These are phyloP conservation scores for Bimuria novae-zelandiae DNA, from an alignment of 2,329 filamentous ascomycete species.

Conservation along the genomic window DNA sequence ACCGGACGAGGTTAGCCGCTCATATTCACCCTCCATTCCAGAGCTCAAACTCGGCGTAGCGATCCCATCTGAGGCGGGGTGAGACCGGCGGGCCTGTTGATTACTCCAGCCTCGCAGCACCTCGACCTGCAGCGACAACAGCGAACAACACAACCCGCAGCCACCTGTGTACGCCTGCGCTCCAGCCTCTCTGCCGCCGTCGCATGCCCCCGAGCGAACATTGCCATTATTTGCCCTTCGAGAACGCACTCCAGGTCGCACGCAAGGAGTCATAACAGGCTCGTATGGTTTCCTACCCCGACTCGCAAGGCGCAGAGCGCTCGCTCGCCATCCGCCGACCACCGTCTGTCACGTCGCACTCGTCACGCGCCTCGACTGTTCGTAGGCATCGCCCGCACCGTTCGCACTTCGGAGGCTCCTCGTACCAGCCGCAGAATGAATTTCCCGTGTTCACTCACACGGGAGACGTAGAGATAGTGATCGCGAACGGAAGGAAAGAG, in stretches of 20 bases:
- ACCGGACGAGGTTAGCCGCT: background rate
- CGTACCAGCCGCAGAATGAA: slow-evolving; percentile 78
- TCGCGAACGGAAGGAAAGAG: slow-evolving; percentile 71
- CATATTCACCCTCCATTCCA: slow-evolving; percentile 1
- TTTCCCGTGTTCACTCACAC: slow-evolving; percentile 90
- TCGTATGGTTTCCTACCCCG: slow-evolving; percentile 67
- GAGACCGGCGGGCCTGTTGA: slow-evolving; percentile 13
- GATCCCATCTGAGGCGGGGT: slow-evolving; percentile 28
- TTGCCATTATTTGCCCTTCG: background rate
- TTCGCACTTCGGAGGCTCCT: slow-evolving; percentile 73
- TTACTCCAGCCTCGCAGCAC: slow-evolving; percentile 19
- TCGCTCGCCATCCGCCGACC: slow-evolving; percentile 64
- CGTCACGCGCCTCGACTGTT: slow-evolving; percentile 56
- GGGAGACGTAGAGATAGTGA: slow-evolving; percentile 88
- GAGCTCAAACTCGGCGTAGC: background rate
- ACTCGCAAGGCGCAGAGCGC: slow-evolving; percentile 55
- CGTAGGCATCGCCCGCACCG: slow-evolving; percentile 77
- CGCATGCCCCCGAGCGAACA: slow-evolving; percentile 14
- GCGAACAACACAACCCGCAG: slow-evolving; percentile 36
- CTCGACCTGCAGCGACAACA: slow-evolving; percentile 30
- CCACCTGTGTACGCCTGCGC: slow-evolving; percentile 26
- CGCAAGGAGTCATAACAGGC: slow-evolving; percentile 14
- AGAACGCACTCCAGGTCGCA: background rate
- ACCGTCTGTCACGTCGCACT: slow-evolving; percentile 65
- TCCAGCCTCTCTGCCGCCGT: slow-evolving; percentile 10